Percentiles rank a stretch among this genome's conserved stretches.
These are phyloP conservation scores for Neurospora pannonica DNA, from an alignment of 495 filamentous ascomycete species.

Conservation along the genomic window DNA sequence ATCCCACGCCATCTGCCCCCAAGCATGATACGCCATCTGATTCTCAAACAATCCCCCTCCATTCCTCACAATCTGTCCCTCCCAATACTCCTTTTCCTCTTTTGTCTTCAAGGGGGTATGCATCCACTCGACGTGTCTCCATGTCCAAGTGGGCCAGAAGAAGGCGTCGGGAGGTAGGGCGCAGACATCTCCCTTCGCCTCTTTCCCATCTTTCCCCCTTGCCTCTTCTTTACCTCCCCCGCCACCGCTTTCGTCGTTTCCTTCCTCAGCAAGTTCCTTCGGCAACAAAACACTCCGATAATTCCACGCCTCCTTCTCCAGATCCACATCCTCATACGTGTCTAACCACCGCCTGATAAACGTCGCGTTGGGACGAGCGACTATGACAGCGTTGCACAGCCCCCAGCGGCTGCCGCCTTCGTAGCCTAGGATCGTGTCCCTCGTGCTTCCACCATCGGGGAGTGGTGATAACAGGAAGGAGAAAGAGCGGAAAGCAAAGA, in stretches of 20 bases:
- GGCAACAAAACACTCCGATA: conserved; percentile 36
- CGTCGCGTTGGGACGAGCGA: conserved; percentile 29
- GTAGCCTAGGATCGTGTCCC: conserved; percentile 33
- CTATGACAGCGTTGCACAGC: conserved; percentile 38
- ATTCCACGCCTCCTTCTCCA: conserved; percentile 33
- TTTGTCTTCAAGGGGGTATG: conserved; percentile 25
- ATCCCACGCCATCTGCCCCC: conserved; percentile 39
- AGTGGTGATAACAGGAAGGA: conserved; percentile 14
- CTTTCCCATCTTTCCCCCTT: conserved; percentile 7
- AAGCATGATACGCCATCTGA: conserved; percentile 38
- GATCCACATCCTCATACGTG: conserved; percentile 29
- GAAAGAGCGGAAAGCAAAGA: conserved; percentile 34
- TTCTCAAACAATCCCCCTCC: conserved; percentile 32
- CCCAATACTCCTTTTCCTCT: conserved; percentile 23
- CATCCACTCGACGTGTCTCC: conserved; percentile 37
- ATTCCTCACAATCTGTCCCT: conserved; percentile 24
- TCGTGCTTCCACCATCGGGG: conserved; percentile 28
- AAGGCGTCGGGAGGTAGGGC: conserved; percentile 33
- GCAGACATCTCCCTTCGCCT: conserved; percentile 27
- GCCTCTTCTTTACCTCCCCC: background rate
- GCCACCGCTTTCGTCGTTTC: background rate
- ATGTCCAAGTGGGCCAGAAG: conserved; percentile 44
- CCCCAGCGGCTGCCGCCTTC: conserved; percentile 39
- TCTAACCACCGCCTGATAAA: conserved; percentile 36
- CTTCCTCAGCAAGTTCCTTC: conserved; percentile 26